These are phyloP conservation scores for Termitomyces sp. DNA, from an alignment of 768 basidiomycete genomes.

Conservation along the genomic window DNA sequence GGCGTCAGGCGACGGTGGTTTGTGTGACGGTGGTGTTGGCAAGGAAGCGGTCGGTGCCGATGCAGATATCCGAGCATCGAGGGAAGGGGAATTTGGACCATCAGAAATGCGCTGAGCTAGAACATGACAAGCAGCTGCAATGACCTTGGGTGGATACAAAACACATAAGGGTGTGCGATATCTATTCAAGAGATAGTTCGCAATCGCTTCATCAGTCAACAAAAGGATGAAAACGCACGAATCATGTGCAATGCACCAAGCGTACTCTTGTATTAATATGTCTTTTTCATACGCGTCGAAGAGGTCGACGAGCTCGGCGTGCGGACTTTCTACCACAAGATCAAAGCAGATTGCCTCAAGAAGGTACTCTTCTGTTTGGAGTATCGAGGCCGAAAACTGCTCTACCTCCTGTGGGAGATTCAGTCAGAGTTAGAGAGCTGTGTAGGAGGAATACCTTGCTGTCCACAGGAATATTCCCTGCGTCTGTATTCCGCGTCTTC, in stretches of 20 bases:
- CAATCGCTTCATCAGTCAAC: constrained; percentile 3
- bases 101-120: constrained; percentile 70
- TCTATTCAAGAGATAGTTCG: constrained; percentile 30
- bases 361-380: constrained; percentile 72
- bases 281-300: constrained; percentile 52
- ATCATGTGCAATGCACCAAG: constrained; percentile 86
- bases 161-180: constrained; percentile 79
- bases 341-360: constrained; percentile 85
- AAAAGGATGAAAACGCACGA: constrained; percentile 47
- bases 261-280: constrained; percentile 56
- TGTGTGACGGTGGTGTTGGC: constrained; percentile 77
- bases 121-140: constrained; percentile 74
- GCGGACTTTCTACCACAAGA: constrained; percentile 73
- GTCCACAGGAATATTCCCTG: constrained; percentile 52
- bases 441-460: constrained; percentile 46
- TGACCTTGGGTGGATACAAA: constrained; percentile 60
- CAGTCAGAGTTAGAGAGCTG: background rate
- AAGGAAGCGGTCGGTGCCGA: constrained; percentile 70
- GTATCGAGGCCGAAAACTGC: constrained; percentile 59
- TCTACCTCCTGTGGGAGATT: constrained; percentile 60
- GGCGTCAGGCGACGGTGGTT: constrained; percentile 66
- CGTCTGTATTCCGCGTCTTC: constrained; percentile 55
- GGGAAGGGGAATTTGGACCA: constrained; percentile 67
- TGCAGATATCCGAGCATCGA: constrained; percentile 69
- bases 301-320: constrained; percentile 68